phyloP scores from a whole-genome alignment of 139 green algal genomes.

The Tetratostichococcus sp. region DNA sequence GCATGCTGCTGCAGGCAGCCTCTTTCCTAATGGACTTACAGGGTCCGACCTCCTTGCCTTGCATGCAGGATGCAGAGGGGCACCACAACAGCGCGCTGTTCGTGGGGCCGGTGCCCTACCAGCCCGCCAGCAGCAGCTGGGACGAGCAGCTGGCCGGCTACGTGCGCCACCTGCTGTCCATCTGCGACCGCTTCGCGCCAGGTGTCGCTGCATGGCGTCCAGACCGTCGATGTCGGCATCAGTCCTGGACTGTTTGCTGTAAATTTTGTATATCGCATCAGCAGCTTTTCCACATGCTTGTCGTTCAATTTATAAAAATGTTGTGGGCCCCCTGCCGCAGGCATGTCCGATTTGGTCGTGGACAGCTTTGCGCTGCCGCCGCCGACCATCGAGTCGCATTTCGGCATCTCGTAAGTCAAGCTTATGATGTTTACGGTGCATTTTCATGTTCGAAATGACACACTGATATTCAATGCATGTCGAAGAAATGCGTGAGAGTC shows the following conservation, averaged over 20 bases:
- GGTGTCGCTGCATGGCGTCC: no score
- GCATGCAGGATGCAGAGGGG: conserved; percentile 31
- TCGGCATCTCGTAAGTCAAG: conserved; percentile 57
- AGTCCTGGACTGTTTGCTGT: no score
- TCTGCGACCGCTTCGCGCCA: conserved; percentile 43
- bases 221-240: no score
- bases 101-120: conserved; percentile 48
- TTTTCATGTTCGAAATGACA: no score
- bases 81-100: conserved; percentile 53
- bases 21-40: no score
- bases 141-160: conserved; percentile 38
- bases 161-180: conserved; percentile 36
- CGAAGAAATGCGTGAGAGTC: no score
- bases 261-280: neutral
- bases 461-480: no score
- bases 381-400: conserved; percentile 46
- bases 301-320: no score
- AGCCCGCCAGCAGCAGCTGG: conserved; percentile 33
- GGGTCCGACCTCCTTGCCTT: no score
- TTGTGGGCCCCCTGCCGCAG: conserved; percentile 11
- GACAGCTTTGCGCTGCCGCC: conserved; percentile 51
- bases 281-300: neutral
- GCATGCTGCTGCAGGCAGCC: no score
- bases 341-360: conserved; percentile 39
- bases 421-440: no score